Evolutionary conservation across 768 basidiomycete species (phyloP).

Genomic region (button mushroom (Agaricus bisporus)): DNA sequence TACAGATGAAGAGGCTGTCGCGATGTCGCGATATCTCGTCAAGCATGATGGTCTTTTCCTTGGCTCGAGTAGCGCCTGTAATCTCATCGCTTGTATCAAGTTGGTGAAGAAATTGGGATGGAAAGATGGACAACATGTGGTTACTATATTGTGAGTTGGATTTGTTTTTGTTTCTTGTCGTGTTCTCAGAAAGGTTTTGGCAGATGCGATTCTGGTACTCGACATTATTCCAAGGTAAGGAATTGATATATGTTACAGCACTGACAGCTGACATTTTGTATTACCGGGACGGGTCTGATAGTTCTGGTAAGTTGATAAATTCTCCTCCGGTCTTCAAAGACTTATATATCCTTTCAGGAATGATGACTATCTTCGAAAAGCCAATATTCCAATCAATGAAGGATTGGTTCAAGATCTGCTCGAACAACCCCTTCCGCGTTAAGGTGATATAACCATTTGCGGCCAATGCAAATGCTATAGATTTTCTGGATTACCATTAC

Average conservation of each 20-base stretch:
- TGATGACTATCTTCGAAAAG: conserved; percentile 44
- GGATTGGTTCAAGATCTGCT: conserved; percentile 38
- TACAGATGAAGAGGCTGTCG: conserved; percentile 89
- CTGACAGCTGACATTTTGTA: not conserved
- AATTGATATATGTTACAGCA: not conserved
- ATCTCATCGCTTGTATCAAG: conserved; percentile 87
- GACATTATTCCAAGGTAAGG: conserved; percentile 88
- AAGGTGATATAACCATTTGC: not conserved
- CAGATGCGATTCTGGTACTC: conserved; percentile 84
- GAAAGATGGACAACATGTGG: conserved; percentile 64
- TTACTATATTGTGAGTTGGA: conserved; percentile 73
- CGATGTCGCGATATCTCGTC: conserved; percentile 93
- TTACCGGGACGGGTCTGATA: conserved; percentile 11
- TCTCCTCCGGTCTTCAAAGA: not conserved
- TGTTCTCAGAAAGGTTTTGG: not conserved
- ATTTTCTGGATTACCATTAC: too few relatives aligned
- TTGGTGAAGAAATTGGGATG: conserved; percentile 66
- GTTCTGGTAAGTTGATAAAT: conserved; percentile 35
- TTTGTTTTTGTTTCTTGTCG: not conserved
- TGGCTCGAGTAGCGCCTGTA: conserved; percentile 95
- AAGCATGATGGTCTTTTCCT: conserved; percentile 88
- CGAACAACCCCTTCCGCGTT: conserved; percentile 14
- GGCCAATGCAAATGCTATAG: too few relatives aligned
- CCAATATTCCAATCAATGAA: conserved; percentile 36
- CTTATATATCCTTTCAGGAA: conserved; percentile 29